Evolutionary conservation across 768 basidiomycete genomes (phyloP).

Genomic region (Mycena rosella): DNA sequence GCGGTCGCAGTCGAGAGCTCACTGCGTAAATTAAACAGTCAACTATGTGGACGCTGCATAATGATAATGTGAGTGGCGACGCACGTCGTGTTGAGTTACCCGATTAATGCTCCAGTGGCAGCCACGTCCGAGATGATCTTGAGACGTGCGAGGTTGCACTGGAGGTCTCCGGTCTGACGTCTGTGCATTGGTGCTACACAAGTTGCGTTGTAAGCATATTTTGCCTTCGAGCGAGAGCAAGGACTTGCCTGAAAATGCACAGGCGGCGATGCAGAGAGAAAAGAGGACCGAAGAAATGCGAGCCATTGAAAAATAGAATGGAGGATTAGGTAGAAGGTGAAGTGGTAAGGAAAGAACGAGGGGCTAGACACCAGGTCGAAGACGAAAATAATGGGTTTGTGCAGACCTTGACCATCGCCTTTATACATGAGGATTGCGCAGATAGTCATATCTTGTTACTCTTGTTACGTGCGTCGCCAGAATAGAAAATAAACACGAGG

Average conservation of each 20-base stretch:
- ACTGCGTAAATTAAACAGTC: conserved; percentile 32
- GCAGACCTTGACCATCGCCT: neutral
- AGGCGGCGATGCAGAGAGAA: conserved; percentile 7
- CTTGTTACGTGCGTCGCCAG: too few species aligned
- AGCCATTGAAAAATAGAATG: conserved; percentile 11
- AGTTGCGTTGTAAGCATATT: neutral
- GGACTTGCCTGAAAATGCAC: conserved; percentile 8
- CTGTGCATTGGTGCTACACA: conserved; percentile 14
- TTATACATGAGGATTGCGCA: conserved; percentile 16
- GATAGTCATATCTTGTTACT: neutral
- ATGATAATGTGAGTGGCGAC: neutral
- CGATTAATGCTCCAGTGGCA: neutral
- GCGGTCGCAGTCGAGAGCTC: conserved; percentile 40
- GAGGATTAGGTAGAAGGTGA: too few species aligned
- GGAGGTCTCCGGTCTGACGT: conserved; percentile 31
- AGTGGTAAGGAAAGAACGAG: neutral
- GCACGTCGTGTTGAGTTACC: conserved; percentile 28
- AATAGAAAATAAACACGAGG: too few species aligned
- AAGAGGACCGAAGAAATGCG: conserved; percentile 16
- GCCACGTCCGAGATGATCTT: conserved; percentile 20
- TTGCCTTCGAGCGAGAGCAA: too few species aligned
- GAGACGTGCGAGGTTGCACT: conserved; percentile 36
- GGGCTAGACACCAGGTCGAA: conserved; percentile 23
- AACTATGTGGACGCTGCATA: neutral
- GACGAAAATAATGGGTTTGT: neutral